Percentiles rank a stretch among this genome's conserved stretches.
These are phyloP conservation scores for Leccinum ochraceum DNA, from an alignment of 768 basidiomycete genomes.

Conservation along the genomic window DNA sequence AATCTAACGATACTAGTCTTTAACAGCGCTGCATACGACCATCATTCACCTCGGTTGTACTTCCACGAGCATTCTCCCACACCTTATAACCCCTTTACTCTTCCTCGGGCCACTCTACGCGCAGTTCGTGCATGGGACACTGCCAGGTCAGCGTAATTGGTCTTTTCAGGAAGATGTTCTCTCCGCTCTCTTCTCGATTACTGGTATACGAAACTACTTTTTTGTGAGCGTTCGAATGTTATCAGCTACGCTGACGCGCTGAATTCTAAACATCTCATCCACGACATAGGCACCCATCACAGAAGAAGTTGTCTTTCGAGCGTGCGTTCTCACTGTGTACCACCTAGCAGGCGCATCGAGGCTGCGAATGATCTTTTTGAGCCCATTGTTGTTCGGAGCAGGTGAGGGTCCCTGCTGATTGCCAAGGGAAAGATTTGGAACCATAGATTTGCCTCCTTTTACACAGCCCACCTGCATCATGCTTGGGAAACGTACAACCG, in stretches of 20 bases:
- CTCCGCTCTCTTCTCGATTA: slow-evolving; percentile 47
- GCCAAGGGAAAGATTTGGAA: neutral
- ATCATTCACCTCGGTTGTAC: slow-evolving; percentile 44
- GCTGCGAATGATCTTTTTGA: slow-evolving; percentile 67
- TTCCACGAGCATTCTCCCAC: slow-evolving; percentile 40
- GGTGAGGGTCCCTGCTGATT: slow-evolving; percentile 48
- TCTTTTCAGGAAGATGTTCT: slow-evolving; percentile 41
- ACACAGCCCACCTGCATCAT: slow-evolving; percentile 87
- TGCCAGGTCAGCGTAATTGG: slow-evolving; percentile 61
- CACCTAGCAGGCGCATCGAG: slow-evolving; percentile 60
- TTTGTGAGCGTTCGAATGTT: slow-evolving; percentile 35
- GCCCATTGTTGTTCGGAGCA: slow-evolving; percentile 86
- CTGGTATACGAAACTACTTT: slow-evolving; percentile 72
- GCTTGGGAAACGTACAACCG: slow-evolving; percentile 83
- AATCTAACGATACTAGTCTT: slow-evolving; percentile 17
- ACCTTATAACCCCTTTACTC: slow-evolving; percentile 69
- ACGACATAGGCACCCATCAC: slow-evolving; percentile 75
- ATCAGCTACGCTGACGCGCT: neutral
- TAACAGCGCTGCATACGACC: slow-evolving; percentile 32
- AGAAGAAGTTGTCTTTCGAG: slow-evolving; percentile 90
- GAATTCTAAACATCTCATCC: neutral
- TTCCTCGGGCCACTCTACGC: slow-evolving; percentile 79
- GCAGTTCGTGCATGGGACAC: slow-evolving; percentile 39
- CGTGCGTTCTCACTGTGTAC: slow-evolving; percentile 77
- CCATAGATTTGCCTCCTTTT: slow-evolving; percentile 10